Percentiles rank a stretch among this genome's conserved stretches.
phyloP scores from a whole-genome alignment of 1,284 basidiomycete species.

The Chalciporus sp. region DNA sequence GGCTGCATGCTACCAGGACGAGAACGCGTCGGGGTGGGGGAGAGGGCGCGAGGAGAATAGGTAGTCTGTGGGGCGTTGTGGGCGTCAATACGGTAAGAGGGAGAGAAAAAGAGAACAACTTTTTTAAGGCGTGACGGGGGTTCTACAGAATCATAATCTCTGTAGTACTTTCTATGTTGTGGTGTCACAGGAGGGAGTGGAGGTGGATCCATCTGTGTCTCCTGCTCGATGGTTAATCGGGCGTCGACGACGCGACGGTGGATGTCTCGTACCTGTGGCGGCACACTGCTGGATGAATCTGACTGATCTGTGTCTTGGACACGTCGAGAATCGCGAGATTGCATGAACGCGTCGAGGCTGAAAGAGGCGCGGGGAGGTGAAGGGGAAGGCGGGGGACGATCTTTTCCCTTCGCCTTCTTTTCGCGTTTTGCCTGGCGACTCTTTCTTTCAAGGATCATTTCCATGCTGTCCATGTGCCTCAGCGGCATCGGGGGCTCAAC shows the following conservation, averaged over 20 bases:
- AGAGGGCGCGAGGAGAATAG: conserved; percentile 21
- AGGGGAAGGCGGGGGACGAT: conserved; percentile 51
- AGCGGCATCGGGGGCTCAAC: conserved; percentile 47
- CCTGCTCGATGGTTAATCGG: conserved; percentile 30
- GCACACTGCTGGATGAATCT: conserved; percentile 25
- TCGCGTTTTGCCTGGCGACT: conserved; percentile 53
- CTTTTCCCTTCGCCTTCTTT: conserved; percentile 49
- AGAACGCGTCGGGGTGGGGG: conserved; percentile 37
- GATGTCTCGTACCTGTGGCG: conserved; percentile 36
- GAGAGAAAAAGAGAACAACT: conserved; percentile 20
- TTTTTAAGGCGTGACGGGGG: conserved; percentile 39
- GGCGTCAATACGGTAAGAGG: conserved; percentile 9
- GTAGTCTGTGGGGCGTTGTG: conserved; percentile 12
- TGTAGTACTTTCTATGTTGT: conserved; percentile 57
- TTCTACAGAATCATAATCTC: conserved; percentile 53
- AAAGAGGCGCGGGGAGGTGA: conserved; percentile 46
- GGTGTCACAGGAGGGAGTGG: conserved; percentile 49
- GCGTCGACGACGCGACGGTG: conserved; percentile 12
- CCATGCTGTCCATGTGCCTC: conserved; percentile 71
- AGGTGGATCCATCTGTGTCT: conserved; percentile 32
- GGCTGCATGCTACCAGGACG: conserved; percentile 35
- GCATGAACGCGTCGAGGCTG: conserved; percentile 50
- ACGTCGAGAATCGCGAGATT: conserved; percentile 57
- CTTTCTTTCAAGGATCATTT: conserved; percentile 70
- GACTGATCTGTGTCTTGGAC: conserved; percentile 33